These are phyloP conservation scores for Hyphopichia fennica DNA, from an alignment of 1,139 yeast species.

Conservation along the genomic window DNA sequence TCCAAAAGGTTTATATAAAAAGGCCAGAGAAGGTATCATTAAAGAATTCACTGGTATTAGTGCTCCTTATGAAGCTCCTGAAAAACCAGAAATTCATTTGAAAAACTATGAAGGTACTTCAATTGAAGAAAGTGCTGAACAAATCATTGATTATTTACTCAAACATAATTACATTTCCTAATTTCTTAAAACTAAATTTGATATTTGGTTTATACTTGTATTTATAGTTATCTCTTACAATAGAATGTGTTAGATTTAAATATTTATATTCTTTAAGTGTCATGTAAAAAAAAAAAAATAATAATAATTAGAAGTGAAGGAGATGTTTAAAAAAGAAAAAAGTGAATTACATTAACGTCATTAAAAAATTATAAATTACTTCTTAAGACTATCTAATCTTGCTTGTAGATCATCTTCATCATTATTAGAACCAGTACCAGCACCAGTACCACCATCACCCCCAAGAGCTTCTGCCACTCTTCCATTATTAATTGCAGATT, in stretches of 20 bases:
- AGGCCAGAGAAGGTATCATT: slow-evolving; percentile 92
- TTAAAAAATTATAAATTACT: slow-evolving; percentile 21
- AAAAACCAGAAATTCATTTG: slow-evolving; percentile 76
- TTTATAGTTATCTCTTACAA: not conserved
- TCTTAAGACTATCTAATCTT: slow-evolving; percentile 77
- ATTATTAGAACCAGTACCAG: slow-evolving; percentile 24
- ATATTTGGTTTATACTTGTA: not conserved
- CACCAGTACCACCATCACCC: slow-evolving; percentile 28
- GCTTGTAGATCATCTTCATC: slow-evolving; percentile 90
- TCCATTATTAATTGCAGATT: slow-evolving; percentile 24
- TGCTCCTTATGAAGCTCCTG: slow-evolving; percentile 96
- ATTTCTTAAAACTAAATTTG: not conserved
- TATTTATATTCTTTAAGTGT: too few relatives aligned
- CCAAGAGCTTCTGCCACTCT: slow-evolving; percentile 53
- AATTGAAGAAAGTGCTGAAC: slow-evolving; percentile 78
- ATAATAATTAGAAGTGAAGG: too few relatives aligned
- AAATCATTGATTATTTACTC: slow-evolving; percentile 67
- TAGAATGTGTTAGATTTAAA: not conserved
- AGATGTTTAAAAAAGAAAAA: too few relatives aligned
- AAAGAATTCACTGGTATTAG: slow-evolving; percentile 94
- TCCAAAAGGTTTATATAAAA: slow-evolving; percentile 94
- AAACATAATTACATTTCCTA: slow-evolving; percentile 49
- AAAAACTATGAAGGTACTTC: slow-evolving; percentile 64
- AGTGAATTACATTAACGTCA: too few relatives aligned
- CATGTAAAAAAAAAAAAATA: not conserved